Conservation (phyloP, 192 early-diverging fungal genomes). For the Paraglomus occultum region DNA sequence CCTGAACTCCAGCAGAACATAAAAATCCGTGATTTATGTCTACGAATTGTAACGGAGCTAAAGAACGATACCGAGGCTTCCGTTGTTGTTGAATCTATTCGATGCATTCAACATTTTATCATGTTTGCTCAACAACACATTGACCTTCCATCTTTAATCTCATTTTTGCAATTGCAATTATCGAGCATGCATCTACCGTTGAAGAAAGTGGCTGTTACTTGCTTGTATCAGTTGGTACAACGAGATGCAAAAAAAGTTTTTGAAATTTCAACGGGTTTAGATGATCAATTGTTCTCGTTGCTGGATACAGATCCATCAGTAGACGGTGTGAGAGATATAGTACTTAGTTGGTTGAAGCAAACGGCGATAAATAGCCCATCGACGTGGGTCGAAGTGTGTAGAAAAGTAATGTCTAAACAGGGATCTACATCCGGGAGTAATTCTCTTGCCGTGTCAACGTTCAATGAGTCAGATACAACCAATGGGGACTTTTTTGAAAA, state of each 20-base stretch:
- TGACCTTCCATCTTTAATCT: slow-evolving; percentile 63
- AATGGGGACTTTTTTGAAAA: slow-evolving; percentile 7
- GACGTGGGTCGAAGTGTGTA: slow-evolving; percentile 80
- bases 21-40: slow-evolving; percentile 75
- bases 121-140: slow-evolving; percentile 83
- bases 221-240: slow-evolving; percentile 83
- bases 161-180: slow-evolving; percentile 74
- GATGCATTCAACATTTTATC: slow-evolving; percentile 85
- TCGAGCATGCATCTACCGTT: slow-evolving; percentile 54
- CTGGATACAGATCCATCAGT: slow-evolving; percentile 70
- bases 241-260: slow-evolving; percentile 72
- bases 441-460: slow-evolving; percentile 15
- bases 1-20: slow-evolving; percentile 82
- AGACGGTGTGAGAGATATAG: slow-evolving; percentile 57
- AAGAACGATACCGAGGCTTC: slow-evolving; percentile 71
- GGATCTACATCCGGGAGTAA: slow-evolving; percentile 45
- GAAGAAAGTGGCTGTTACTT: slow-evolving; percentile 76
- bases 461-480: slow-evolving; percentile 11
- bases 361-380: slow-evolving; percentile 64
- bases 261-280: slow-evolving; percentile 58
- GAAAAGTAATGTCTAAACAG: slow-evolving; percentile 71
- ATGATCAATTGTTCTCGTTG: slow-evolving; percentile 79
- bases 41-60: slow-evolving; percentile 76
- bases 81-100: slow-evolving; percentile 80
- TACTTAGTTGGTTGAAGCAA: slow-evolving; percentile 59